A percentile compares a stretch with the other conserved stretches of the same genome.
Evolutionary conservation across 2,329 filamentous ascomycete species (phyloP).

Genomic region (Colletotrichum coccodes): DNA sequence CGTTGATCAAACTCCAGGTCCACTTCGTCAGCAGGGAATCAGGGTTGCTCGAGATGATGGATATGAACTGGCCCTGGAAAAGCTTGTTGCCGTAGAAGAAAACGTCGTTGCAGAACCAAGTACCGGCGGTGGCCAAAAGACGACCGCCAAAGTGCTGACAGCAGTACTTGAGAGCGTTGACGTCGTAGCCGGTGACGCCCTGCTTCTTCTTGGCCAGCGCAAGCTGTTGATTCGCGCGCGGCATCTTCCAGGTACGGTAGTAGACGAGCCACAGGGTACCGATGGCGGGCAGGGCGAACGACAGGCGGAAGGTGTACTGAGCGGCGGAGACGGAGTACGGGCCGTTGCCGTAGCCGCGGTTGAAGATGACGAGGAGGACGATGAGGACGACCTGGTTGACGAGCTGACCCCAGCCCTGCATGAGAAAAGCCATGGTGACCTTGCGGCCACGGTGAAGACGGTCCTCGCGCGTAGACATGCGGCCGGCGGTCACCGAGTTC

Average conservation of each 20-base stretch:
- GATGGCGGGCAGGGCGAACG: conserved; percentile 89
- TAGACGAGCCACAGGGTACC: conserved; percentile 96
- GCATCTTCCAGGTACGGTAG: conserved; percentile 97
- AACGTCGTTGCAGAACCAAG: conserved; percentile 96
- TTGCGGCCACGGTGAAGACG: conserved; percentile 95
- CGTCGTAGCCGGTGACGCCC: conserved; percentile 87
- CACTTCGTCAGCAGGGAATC: conserved; percentile 85
- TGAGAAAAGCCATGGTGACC: conserved; percentile 94
- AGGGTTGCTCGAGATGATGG: conserved; percentile 76
- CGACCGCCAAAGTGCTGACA: conserved; percentile 87
- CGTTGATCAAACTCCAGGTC: conserved; percentile 94
- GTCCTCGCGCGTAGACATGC: conserved; percentile 89
- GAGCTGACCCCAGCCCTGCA: conserved; percentile 99
- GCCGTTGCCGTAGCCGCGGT: conserved; percentile 65
- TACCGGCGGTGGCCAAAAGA: conserved; percentile 84
- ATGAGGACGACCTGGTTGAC: conserved; percentile 93
- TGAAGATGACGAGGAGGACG: conserved; percentile 84
- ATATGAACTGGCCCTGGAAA: conserved; percentile 92
- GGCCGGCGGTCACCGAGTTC: conserved; percentile 85
- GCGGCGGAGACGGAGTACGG: conserved; percentile 82
- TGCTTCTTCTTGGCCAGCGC: conserved; percentile 82
- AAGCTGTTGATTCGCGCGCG: conserved; percentile 84
- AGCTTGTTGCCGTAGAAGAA: conserved; percentile 99
- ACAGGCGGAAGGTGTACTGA: conserved; percentile 92
- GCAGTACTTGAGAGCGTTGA: conserved; percentile 82